Percentiles rank a stretch among this genome's conserved stretches.
These are phyloP conservation scores for Fomitopsis pinicola DNA, from an alignment of 1,284 basidiomycete species.

Conservation along the genomic window DNA sequence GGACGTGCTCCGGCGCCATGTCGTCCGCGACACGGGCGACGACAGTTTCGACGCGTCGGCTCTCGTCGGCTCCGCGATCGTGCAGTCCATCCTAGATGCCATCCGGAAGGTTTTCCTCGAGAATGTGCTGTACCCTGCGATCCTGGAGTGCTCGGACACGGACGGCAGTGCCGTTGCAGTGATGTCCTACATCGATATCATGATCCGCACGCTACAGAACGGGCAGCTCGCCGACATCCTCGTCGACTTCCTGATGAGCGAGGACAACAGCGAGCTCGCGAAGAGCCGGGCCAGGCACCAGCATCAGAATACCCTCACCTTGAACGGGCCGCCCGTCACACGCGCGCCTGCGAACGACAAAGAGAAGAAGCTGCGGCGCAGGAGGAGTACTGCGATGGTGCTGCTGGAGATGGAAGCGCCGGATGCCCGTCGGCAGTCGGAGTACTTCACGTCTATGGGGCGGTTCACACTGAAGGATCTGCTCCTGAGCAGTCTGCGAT, in stretches of 20 bases:
- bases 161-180: constrained; percentile 96
- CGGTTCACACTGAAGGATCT: constrained; percentile 90
- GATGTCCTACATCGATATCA: constrained; percentile 93
- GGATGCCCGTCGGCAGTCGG: constrained; percentile 58
- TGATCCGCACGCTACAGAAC: constrained; percentile 73
- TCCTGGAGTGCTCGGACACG: constrained; percentile 87
- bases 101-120: constrained; percentile 87
- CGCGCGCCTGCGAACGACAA: constrained; percentile 29
- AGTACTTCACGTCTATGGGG: constrained; percentile 82
- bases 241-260: constrained; percentile 76
- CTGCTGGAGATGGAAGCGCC: constrained; percentile 82
- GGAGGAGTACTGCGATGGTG: constrained; percentile 83
- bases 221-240: constrained; percentile 70
- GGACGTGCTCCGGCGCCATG: constrained; percentile 75
- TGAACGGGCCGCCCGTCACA: constrained; percentile 36
- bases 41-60: constrained; percentile 49
- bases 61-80: constrained; percentile 72
- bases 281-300: constrained; percentile 40
- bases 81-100: constrained; percentile 77
- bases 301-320: constrained; percentile 43
- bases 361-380: constrained; percentile 45
- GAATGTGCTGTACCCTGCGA: constrained; percentile 90
- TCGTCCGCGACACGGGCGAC: constrained; percentile 34
- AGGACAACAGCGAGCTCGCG: constrained; percentile 62
- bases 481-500: constrained; percentile 73